Evolutionary conservation across 177 flowering plant genomes (phyloP).

Genomic region (Vitis hybrid): DNA sequence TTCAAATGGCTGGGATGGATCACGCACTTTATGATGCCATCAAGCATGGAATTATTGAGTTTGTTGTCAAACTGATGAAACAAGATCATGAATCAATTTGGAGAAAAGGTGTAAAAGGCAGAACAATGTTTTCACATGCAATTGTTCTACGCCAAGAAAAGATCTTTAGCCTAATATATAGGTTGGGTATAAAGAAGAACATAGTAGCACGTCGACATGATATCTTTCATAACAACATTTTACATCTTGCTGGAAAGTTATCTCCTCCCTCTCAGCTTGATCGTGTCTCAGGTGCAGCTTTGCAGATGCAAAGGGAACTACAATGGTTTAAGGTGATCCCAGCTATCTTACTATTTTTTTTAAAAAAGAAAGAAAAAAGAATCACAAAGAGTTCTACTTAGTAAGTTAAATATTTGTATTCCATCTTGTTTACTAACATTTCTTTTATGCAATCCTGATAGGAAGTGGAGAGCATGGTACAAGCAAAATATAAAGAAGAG

Average conservation of each 20-base stretch:
- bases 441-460: too few species aligned
- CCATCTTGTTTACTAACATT: too few species aligned
- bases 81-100: slow-evolving; percentile 25
- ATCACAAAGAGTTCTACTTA: too few species aligned
- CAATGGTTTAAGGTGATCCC: slow-evolving; percentile 37
- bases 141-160: slow-evolving; percentile 26
- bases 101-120: slow-evolving; percentile 13
- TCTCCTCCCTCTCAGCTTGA: slow-evolving; percentile 26
- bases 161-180: slow-evolving; percentile 29
- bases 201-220: slow-evolving; percentile 21
- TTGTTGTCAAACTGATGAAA: slow-evolving; percentile 16
- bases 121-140: slow-evolving; percentile 23
- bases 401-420: too few species aligned
- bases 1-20: slow-evolving; percentile 6
- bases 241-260: slow-evolving; percentile 32
- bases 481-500: too few species aligned
- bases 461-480: too few species aligned
- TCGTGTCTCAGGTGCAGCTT: slow-evolving; percentile 31
- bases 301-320: slow-evolving; percentile 41
- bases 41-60: slow-evolving; percentile 31
- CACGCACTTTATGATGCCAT: slow-evolving; percentile 21
- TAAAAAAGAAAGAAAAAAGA: too few species aligned
- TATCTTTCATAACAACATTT: slow-evolving; percentile 17
- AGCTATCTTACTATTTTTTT: background rate
- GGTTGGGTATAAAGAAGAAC: slow-evolving; percentile 20